Conservation (phyloP, 1,284 basidiomycete species). For the Ganoderma lingzhi region DNA sequence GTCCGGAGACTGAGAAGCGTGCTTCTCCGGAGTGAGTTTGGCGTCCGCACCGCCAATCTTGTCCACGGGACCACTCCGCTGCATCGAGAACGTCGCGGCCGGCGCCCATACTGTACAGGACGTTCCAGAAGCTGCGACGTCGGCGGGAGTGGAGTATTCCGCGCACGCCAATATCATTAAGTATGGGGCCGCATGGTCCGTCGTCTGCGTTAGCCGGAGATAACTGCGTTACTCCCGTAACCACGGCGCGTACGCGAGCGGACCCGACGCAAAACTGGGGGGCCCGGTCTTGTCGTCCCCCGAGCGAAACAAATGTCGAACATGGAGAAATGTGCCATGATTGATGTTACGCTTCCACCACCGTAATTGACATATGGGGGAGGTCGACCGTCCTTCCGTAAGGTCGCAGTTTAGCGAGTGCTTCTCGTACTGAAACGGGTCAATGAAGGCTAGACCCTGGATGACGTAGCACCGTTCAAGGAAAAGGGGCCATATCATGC, state of each 20-base stretch:
- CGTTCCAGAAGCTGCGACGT: constrained; percentile 1
- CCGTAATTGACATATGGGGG: constrained; percentile 48
- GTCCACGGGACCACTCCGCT: background rate
- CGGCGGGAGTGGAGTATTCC: background rate
- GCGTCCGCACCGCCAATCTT: background rate
- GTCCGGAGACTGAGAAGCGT: background rate
- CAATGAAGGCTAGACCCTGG: constrained; percentile 54
- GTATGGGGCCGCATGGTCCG: background rate
- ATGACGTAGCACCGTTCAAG: constrained; percentile 9
- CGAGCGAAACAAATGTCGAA: background rate
- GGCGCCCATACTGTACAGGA: background rate
- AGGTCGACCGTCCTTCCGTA: constrained; percentile 53
- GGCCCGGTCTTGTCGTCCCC: constrained; percentile 13
- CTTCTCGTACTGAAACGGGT: constrained; percentile 55
- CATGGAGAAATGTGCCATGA: background rate
- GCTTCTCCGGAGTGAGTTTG: background rate
- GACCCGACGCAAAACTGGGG: constrained; percentile 17
- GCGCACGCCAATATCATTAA: background rate
- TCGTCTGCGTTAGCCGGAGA: constrained; percentile 18
- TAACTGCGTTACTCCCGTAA: constrained; percentile 29
- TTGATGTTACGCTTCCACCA: constrained; percentile 15
- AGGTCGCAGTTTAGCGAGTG: constrained; percentile 62
- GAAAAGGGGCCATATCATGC: background rate
- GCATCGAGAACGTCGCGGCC: background rate
- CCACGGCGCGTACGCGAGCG: constrained; percentile 24